Conservation (phyloP, 140 eudicot species). For the Bidens hawaiensis region DNA sequence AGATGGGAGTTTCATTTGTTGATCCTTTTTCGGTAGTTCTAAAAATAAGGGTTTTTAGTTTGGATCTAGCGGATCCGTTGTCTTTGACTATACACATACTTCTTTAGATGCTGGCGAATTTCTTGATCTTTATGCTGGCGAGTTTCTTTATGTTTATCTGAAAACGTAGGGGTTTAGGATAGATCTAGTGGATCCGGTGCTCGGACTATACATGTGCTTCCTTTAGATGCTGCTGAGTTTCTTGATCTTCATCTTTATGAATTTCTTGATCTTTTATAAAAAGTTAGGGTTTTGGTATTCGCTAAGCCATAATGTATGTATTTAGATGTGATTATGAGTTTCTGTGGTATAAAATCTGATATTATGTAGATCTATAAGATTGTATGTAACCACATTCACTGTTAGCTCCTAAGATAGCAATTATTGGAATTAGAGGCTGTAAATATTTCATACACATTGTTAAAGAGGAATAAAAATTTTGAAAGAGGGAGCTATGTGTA, state of each 20-base stretch:
- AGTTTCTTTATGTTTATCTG: neutral
- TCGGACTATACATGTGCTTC: too few relatives aligned
- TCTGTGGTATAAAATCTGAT: constrained; percentile 14
- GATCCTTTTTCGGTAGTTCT: constrained; percentile 11
- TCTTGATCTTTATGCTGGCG: constrained; percentile 3
- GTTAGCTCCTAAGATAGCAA: constrained; percentile 14
- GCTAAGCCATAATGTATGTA: neutral
- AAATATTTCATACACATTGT: neutral
- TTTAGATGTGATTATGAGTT: constrained; percentile 6
- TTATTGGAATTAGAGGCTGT: neutral
- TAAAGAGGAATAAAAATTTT: constrained; percentile 8
- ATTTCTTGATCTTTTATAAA: too few relatives aligned
- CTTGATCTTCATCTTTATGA: too few relatives aligned
- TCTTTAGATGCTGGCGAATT: constrained; percentile 2
- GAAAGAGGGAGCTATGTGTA: constrained; percentile 10
- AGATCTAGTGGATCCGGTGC: too few relatives aligned
- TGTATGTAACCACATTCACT: constrained; percentile 15
- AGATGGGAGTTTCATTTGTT: constrained; percentile 13
- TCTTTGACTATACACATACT: constrained; percentile 15
- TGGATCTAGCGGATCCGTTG: constrained; percentile 5
- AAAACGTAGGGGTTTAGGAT: neutral
- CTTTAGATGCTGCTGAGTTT: too few relatives aligned
- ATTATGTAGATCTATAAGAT: constrained; percentile 10
- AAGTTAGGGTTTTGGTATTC: constrained; percentile 17
- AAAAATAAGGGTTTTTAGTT: constrained; percentile 22